A percentile compares a stretch with the other conserved stretches of the same genome.
Conservation (phyloP, 192 early-diverging fungal species). For the Entomortierella lignicola region DNA sequence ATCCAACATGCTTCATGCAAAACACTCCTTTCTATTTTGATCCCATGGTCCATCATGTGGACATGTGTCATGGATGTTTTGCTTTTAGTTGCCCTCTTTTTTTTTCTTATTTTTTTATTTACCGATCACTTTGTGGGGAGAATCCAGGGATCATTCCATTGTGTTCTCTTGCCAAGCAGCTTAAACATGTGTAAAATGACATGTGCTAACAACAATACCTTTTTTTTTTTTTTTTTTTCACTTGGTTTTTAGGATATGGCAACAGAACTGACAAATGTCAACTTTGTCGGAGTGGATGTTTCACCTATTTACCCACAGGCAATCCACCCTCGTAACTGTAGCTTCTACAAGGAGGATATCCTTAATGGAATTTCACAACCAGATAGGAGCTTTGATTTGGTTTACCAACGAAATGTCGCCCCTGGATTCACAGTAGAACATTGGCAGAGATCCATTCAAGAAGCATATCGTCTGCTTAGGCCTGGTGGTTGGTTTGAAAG, state of each 20-base stretch:
- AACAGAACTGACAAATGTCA: slow-evolving; percentile 29
- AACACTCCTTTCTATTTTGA: neutral
- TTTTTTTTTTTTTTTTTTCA: neutral
- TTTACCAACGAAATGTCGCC: slow-evolving; percentile 42
- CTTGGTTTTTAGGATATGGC: slow-evolving; percentile 48
- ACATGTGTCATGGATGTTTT: too few relatives aligned
- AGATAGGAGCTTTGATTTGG: slow-evolving; percentile 41
- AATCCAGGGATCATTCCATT: neutral
- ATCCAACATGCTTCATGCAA: neutral
- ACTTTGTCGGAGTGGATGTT: slow-evolving; percentile 55
- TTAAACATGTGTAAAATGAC: slow-evolving; percentile 5
- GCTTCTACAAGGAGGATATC: slow-evolving; percentile 38
- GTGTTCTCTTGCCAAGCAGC: neutral
- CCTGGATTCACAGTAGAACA: slow-evolving; percentile 29
- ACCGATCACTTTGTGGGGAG: neutral
- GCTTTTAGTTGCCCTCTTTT: neutral
- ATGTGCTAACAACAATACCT: slow-evolving; percentile 7
- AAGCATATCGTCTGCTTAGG: slow-evolving; percentile 37
- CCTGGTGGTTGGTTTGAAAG: slow-evolving; percentile 52
- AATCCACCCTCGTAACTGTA: slow-evolving; percentile 51
- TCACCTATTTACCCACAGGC: slow-evolving; percentile 50
- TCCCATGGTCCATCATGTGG: slow-evolving; percentile 5
- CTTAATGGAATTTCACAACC: slow-evolving; percentile 36
- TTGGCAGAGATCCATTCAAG: slow-evolving; percentile 33
- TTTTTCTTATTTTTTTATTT: neutral